Percentiles rank a stretch among this genome's conserved stretches.
Evolutionary conservation across 768 basidiomycete species (phyloP).

Genomic region (Hortiboletus flavorubellus): DNA sequence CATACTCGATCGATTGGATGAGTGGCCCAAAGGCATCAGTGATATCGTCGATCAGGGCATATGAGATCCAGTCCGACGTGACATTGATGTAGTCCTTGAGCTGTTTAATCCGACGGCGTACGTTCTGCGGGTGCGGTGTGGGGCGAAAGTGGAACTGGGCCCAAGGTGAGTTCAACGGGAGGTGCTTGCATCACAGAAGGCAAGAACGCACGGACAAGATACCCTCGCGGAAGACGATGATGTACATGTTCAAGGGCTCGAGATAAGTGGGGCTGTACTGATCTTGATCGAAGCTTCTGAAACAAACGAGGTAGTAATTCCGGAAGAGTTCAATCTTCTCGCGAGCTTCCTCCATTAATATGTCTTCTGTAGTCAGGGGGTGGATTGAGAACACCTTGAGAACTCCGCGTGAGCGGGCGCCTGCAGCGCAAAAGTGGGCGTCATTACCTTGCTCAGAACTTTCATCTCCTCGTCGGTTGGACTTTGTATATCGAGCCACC

Average conservation of each 20-base stretch:
- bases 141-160: slow-evolving; percentile 93
- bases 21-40: slow-evolving; percentile 98
- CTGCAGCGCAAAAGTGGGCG: neutral
- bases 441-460: slow-evolving; percentile 79
- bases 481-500: slow-evolving; percentile 94
- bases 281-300: slow-evolving; percentile 98
- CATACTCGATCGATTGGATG: slow-evolving; percentile 98
- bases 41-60: slow-evolving; percentile 98
- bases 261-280: slow-evolving; percentile 95
- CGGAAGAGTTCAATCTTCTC: slow-evolving; percentile 99
- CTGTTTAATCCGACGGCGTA: slow-evolving; percentile 96
- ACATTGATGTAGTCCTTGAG: slow-evolving; percentile 98
- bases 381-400: slow-evolving; percentile 91
- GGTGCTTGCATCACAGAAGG: neutral
- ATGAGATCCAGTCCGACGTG: slow-evolving; percentile 99
- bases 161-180: neutral
- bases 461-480: slow-evolving; percentile 99
- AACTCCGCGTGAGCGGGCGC: slow-evolving; percentile 1
- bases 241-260: slow-evolving; percentile 99
- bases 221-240: slow-evolving; percentile 97
- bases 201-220: slow-evolving; percentile 74
- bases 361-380: slow-evolving; percentile 98
- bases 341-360: slow-evolving; percentile 98
- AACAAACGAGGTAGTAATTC: slow-evolving; percentile 98
- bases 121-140: slow-evolving; percentile 97